phyloP scores from a whole-genome alignment of 495 filamentous ascomycete genomes.

The Podospora anserina region DNA sequence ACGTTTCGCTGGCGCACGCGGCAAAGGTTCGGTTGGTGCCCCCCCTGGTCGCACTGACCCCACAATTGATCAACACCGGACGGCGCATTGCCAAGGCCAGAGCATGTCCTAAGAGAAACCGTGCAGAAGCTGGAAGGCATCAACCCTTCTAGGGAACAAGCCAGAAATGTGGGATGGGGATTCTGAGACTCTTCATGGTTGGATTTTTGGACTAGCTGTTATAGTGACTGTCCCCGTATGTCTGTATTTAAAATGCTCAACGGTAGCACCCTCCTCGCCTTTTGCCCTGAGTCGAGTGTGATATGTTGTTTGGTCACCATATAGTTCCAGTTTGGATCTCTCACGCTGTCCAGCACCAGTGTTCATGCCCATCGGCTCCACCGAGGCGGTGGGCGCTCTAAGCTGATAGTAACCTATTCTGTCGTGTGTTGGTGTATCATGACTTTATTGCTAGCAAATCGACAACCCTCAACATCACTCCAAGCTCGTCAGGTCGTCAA shows the following conservation, averaged over 20 bases:
- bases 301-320: not conserved
- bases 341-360: no score
- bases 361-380: not conserved
- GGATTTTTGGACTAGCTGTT: not conserved
- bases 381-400: not conserved
- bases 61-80: not conserved
- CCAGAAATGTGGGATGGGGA: not conserved
- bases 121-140: not conserved
- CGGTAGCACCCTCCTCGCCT: not conserved
- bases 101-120: not conserved
- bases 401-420: not conserved
- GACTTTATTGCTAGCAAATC: not conserved
- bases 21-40: not conserved
- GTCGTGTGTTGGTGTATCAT: not conserved
- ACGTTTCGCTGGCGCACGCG: not conserved
- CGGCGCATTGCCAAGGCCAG: not conserved
- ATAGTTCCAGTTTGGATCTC: not conserved
- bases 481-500: slow-evolving; percentile 50
- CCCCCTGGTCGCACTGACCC: not conserved
- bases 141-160: not conserved
- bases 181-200: not conserved
- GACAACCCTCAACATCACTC: slow-evolving; percentile 35
- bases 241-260: not conserved
- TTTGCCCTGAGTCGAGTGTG: not conserved
- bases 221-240: not conserved